phyloP scores from a whole-genome alignment of 23 red algal species.

The Pyropia haitanensis region DNA sequence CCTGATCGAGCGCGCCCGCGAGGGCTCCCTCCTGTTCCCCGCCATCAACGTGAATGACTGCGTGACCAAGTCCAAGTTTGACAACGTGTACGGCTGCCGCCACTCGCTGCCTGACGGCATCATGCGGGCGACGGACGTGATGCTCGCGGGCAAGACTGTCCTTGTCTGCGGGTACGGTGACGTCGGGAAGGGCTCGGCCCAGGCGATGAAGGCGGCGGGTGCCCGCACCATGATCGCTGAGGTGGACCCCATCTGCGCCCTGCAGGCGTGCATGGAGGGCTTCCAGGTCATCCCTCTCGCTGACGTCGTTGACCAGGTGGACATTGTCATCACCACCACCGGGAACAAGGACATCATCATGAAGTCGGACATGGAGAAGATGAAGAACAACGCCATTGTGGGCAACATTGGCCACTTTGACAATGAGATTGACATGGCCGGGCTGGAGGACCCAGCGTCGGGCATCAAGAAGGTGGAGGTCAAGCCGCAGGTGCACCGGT shows the following conservation, averaged over 20 bases:
- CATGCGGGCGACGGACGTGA: constrained; percentile 92
- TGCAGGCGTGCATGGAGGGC: constrained; percentile 98
- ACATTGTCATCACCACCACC: constrained; percentile 91
- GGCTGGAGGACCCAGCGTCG: constrained; percentile 41
- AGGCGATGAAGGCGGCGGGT: constrained; percentile 90
- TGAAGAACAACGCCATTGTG: constrained; percentile 95
- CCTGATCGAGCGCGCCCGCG: constrained; percentile 82
- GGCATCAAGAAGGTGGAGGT: constrained; percentile 78
- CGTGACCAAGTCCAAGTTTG: constrained; percentile 99
- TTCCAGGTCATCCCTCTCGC: constrained; percentile 84
- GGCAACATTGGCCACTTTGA: constrained; percentile 99
- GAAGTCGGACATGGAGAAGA: constrained; percentile 81
- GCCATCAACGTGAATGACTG: constrained; percentile 99
- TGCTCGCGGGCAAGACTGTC: constrained; percentile 91
- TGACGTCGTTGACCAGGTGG: constrained; percentile 57
- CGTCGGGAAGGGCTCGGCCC: constrained; percentile 93
- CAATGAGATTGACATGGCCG: constrained; percentile 96
- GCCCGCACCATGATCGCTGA: constrained; percentile 79
- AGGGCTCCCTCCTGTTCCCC: constrained; percentile 90
- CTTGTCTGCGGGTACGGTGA: constrained; percentile 95
- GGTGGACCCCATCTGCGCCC: constrained; percentile 94
- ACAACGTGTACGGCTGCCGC: constrained; percentile 95
- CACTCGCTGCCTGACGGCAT: constrained; percentile 95
- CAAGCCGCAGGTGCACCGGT: constrained; percentile 97
- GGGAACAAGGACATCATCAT: constrained; percentile 95